Evolutionary conservation across 2,329 filamentous ascomycete species (phyloP).

Genomic region (Cladophialophora immunda): DNA sequence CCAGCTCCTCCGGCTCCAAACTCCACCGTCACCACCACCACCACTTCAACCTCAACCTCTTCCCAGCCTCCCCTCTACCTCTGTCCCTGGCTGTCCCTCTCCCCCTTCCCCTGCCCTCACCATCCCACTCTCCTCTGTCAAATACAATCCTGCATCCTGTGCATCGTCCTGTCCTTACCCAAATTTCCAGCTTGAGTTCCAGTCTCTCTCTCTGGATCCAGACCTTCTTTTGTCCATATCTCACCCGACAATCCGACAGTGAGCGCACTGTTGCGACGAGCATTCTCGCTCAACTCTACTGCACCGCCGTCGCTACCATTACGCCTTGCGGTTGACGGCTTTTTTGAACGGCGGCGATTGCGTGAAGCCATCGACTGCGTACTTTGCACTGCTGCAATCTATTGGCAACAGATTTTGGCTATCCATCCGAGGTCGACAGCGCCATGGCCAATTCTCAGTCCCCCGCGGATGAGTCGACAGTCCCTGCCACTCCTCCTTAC

Average conservation of each 20-base stretch:
- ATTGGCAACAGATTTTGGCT: not conserved
- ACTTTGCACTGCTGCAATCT: not conserved
- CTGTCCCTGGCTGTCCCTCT: no score
- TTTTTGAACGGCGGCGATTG: not conserved
- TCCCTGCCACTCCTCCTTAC: conserved; percentile 37
- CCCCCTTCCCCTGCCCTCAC: not conserved
- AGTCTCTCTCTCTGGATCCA: not conserved
- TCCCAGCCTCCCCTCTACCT: conserved; percentile 6
- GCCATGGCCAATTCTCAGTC: conserved; percentile 30
- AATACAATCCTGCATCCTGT: conserved; percentile 16
- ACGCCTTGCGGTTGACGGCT: not conserved
- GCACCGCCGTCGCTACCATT: not conserved
- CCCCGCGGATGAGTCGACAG: conserved; percentile 12
- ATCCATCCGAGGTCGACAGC: not conserved
- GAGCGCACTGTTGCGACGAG: not conserved
- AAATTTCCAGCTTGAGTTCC: not conserved
- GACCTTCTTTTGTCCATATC: conserved; percentile 4
- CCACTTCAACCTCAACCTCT: conserved; percentile 6
- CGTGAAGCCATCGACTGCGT: not conserved
- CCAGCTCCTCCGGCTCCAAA: not conserved
- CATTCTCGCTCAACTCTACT: not conserved
- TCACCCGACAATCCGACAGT: not conserved
- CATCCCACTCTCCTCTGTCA: conserved; percentile 20
- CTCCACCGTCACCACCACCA: conserved; percentile 8
- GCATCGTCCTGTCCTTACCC: conserved; percentile 6